Percentiles rank a stretch among this genome's conserved stretches.
Conservation (phyloP, 2,329 filamentous ascomycete species). For the Fusarium sacchari region DNA sequence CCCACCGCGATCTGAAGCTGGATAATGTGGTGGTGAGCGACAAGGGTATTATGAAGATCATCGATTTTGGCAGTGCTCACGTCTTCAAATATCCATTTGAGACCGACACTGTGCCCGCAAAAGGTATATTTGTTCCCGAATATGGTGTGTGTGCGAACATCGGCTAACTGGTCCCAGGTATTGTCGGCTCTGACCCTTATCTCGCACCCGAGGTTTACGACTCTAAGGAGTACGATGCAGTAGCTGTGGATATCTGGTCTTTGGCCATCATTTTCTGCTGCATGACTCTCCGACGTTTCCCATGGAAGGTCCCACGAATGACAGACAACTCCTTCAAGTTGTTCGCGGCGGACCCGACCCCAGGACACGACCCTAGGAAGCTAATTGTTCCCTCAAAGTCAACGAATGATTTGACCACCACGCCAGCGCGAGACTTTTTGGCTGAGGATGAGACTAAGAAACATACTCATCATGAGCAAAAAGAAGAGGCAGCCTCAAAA, state of each 20-base stretch:
- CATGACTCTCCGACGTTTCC: constrained; percentile 94
- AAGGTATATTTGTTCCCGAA: constrained; percentile 43
- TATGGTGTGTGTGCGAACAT: neutral
- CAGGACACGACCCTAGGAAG: constrained; percentile 70
- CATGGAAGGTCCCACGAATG: constrained; percentile 93
- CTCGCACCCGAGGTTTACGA: constrained; percentile 97
- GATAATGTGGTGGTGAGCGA: constrained; percentile 99
- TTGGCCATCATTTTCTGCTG: constrained; percentile 98
- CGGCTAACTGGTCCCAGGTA: constrained; percentile 53
- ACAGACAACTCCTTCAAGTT: constrained; percentile 96
- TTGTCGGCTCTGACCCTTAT: constrained; percentile 90
- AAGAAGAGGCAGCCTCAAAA: constrained; percentile 26
- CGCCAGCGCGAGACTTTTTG: constrained; percentile 52
- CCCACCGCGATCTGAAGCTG: constrained; percentile 93
- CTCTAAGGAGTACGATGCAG: constrained; percentile 90
- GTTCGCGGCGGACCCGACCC: constrained; percentile 86
- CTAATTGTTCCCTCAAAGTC: constrained; percentile 59
- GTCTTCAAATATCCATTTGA: constrained; percentile 99
- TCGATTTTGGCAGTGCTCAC: constrained; percentile 97
- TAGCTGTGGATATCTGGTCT: constrained; percentile 96
- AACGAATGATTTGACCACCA: constrained; percentile 55
- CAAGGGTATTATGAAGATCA: constrained; percentile 98
- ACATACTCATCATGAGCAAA: constrained; percentile 33
- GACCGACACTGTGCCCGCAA: constrained; percentile 62
- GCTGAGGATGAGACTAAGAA: constrained; percentile 48